Percentiles rank a stretch among this genome's conserved stretches.
phyloP scores from a whole-genome alignment of 192 early-diverging fungal species.

The Phycomyces nitens region DNA sequence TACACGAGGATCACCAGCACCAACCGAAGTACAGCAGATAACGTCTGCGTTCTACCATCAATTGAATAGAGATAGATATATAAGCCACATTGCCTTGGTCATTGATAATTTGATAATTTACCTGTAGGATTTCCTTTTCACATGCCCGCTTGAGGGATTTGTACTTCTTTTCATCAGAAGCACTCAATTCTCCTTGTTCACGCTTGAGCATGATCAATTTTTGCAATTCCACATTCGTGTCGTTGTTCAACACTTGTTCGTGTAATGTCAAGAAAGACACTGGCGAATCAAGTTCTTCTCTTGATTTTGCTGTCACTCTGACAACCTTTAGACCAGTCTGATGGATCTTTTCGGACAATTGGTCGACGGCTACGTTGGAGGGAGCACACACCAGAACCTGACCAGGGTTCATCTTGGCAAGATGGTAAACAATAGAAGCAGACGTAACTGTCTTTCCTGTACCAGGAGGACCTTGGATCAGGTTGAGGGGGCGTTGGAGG shows the following conservation, averaged over 20 bases:
- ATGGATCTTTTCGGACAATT: conserved; percentile 96
- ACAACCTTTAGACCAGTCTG: conserved; percentile 92
- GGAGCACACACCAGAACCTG: conserved; percentile 98
- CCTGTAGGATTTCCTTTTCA: conserved; percentile 87
- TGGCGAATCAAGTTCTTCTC: conserved; percentile 92
- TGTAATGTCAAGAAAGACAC: conserved; percentile 94
- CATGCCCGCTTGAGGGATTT: conserved; percentile 76
- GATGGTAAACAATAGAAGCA: conserved; percentile 95
- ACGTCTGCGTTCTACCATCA: conserved; percentile 83
- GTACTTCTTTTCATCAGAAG: conserved; percentile 84
- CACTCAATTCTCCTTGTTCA: conserved; percentile 88
- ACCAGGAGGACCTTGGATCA: conserved; percentile 96
- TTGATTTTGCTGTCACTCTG: conserved; percentile 86
- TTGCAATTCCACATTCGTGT: conserved; percentile 91
- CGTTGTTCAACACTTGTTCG: conserved; percentile 94
- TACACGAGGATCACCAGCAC: conserved; percentile 94
- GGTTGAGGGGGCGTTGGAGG: conserved; percentile 84
- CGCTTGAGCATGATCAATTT: conserved; percentile 85
- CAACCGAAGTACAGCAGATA: conserved; percentile 95
- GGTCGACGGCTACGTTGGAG: conserved; percentile 99
- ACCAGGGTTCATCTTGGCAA: conserved; percentile 82
- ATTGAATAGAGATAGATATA: conserved; percentile 1
- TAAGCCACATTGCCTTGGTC: no score
- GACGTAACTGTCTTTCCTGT: conserved; percentile 99
- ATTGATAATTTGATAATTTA: conserved; percentile 21